Evolutionary conservation across 2,329 filamentous ascomycete genomes (phyloP), one percentile per base, ranked within the genome.

Genomic region (Colletotrichum cordylinicola): DNA sequence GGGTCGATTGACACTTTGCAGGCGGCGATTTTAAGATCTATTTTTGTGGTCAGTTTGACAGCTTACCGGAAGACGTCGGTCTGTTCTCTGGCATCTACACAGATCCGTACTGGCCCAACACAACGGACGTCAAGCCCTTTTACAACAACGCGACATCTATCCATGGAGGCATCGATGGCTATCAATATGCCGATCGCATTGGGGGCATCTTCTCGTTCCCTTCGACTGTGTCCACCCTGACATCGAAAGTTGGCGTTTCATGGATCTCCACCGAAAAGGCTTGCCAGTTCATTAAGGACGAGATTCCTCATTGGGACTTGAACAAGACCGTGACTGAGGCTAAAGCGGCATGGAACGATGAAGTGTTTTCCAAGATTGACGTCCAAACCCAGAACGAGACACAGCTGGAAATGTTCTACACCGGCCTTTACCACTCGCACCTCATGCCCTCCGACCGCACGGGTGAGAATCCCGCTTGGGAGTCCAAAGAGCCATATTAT

Each of bases 391-490:
- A 83, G 52, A 88, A 92, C 78, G 70, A 82, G n/a, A 86, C 86
- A 0, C 88, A 89, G 29, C 81, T 91, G 1, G 82, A 84, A 15
- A 82, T 92, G 64, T 82, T 93, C 7, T 93, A 93, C 80, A 89
- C 89, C 1, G 89, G 87, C 2, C 81, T 93, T 9, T 93, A 93
- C 77, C 89, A 90, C 78, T 90, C 91, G 86, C 90, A 92, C 77
- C 80, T 93, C n/a, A 89, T 92, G 77, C 91, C 91, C 0, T 91
- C 90, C 0, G 90, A 93, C 74, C 86, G 89, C 8, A 91, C 90
- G 0, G 90, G 89, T 2, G 90, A 93, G 78, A 93, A 92, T 71
- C 90, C 90, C 0, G 80, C 84, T 4, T 92, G 91, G 90, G 80
- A 82, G 6, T 88, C 87, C 2, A 80, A 80, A 0, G 90, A 92